phyloP scores from a whole-genome alignment of 208 protist genomes.

The Leishmania guyanensis region DNA sequence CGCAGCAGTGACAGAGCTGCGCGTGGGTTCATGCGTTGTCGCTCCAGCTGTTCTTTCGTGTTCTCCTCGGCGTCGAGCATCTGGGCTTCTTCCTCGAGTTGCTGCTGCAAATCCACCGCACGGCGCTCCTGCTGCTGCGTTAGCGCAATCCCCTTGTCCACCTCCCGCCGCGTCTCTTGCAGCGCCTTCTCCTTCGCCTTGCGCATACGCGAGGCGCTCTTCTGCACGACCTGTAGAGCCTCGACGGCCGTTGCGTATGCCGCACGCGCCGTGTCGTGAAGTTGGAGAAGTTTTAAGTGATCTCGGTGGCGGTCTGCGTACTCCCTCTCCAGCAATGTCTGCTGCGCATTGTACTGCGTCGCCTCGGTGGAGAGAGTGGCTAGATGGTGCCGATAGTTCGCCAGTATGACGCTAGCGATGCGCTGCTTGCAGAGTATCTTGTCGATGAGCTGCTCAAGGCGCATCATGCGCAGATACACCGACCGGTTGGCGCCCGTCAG shows the following conservation, averaged over 20 bases:
- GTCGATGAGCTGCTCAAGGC: constrained; percentile 91
- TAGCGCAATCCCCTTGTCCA: constrained; percentile 53
- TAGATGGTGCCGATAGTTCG: constrained; percentile 89
- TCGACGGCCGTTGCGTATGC: constrained; percentile 54
- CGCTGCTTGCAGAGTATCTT: constrained; percentile 90
- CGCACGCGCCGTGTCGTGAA: constrained; percentile 79
- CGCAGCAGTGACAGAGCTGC: constrained; percentile 23
- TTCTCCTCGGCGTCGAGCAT: constrained; percentile 66
- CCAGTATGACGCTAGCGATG: constrained; percentile 70
- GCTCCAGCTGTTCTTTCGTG: constrained; percentile 36
- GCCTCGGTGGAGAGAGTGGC: constrained; percentile 67
- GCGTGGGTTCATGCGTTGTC: constrained; percentile 26
- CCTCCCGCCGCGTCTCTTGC: constrained; percentile 53
- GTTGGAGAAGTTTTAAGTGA: constrained; percentile 83
- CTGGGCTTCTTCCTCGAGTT: constrained; percentile 67
- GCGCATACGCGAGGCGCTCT: constrained; percentile 45
- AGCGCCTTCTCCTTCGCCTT: constrained; percentile 79
- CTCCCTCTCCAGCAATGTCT: constrained; percentile 65
- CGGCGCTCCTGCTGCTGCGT: constrained; percentile 60
- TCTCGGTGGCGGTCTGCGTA: constrained; percentile 84
- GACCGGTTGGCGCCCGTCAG: constrained; percentile 44
- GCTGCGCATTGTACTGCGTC: constrained; percentile 65
- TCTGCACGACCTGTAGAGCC: constrained; percentile 50
- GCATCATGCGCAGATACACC: constrained; percentile 81
- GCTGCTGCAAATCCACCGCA: constrained; percentile 47